These are phyloP conservation scores for Colletotrichum gigasporum DNA, from an alignment of 2,329 filamentous ascomycete species.

Conservation along the genomic window DNA sequence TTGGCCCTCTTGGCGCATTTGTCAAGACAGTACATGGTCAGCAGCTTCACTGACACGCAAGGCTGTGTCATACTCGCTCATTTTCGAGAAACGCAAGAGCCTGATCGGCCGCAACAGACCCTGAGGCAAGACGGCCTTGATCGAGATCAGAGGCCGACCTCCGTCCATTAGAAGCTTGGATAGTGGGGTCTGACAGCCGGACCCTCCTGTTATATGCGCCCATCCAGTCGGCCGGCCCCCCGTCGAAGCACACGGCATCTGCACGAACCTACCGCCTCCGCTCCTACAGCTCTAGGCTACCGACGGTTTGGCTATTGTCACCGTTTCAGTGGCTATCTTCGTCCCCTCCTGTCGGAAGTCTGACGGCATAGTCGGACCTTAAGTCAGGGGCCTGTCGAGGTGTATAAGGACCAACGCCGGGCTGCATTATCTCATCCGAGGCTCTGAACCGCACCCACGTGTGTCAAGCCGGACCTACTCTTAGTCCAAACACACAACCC, in stretches of 20 bases:
- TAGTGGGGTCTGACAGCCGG: not conserved
- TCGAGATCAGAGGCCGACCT: not conserved
- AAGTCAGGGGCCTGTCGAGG: not conserved
- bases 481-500: not conserved
- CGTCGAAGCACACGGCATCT: slow-evolving; percentile 5
- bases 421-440: not conserved
- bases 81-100: not conserved
- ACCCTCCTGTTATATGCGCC: not conserved
- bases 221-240: not conserved
- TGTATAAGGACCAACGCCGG: slow-evolving; percentile 4
- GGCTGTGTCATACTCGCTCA: not conserved
- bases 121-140: not conserved
- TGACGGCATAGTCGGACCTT: slow-evolving; percentile 2
- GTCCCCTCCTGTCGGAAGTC: not conserved
- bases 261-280: not conserved
- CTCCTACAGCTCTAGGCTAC: not conserved
- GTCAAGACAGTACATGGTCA: not conserved
- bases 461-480: not conserved
- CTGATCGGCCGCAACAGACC: not conserved
- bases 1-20: not conserved
- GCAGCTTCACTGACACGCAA: slow-evolving; percentile 1
- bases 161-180: not conserved
- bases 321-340: slow-evolving; percentile 10
- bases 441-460: not conserved
- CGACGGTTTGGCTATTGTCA: slow-evolving; percentile 5